These are phyloP conservation scores for Trichosporon asahii DNA, from an alignment of 1,284 basidiomycete species.

Conservation along the genomic window DNA sequence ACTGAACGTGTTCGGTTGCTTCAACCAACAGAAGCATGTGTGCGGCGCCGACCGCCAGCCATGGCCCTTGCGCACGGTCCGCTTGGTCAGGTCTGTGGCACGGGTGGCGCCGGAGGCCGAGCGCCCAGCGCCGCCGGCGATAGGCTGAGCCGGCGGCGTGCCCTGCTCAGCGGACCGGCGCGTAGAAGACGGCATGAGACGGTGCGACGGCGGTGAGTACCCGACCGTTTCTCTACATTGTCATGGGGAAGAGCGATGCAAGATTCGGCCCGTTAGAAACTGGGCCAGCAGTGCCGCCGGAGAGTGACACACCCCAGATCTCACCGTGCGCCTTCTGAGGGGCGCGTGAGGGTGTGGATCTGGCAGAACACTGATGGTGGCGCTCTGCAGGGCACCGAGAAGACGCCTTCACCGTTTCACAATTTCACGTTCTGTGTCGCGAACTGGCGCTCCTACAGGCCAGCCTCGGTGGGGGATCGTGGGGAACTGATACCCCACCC, in stretches of 20 bases:
- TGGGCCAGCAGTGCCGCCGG: neutral
- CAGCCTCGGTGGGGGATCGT: too few relatives aligned
- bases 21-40: neutral
- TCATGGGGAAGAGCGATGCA: neutral
- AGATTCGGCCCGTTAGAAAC: neutral
- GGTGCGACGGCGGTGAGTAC: neutral
- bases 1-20: neutral
- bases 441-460: too few relatives aligned
- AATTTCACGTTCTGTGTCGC: too few relatives aligned
- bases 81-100: neutral
- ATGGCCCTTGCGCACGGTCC: neutral
- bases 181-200: neutral
- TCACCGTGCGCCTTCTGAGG: neutral
- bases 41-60: too few relatives aligned
- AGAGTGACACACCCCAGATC: neutral
- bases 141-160: neutral
- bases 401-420: neutral
- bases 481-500: too few relatives aligned
- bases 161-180: neutral
- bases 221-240: neutral
- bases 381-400: neutral
- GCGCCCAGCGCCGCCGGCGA: neutral
- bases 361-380: neutral
- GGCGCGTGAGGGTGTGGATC: neutral
- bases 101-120: neutral